Evolutionary conservation across 768 basidiomycete species (phyloP), one percentile per base, ranked within the genome.

Genomic region (Cystobasidium ongulense): DNA sequence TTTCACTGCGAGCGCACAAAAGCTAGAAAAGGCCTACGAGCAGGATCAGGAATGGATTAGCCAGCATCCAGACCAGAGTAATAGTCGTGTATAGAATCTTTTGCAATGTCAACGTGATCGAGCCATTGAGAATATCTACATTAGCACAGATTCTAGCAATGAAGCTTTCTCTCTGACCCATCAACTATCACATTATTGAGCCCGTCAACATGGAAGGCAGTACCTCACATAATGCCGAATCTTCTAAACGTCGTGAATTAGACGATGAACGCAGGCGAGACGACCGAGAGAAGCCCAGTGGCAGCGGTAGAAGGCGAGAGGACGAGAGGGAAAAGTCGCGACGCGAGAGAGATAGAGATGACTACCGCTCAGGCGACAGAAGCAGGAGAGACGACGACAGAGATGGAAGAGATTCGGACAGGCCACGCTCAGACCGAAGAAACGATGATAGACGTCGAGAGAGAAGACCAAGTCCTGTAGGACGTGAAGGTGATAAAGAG

Each of bases 41-140:
- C 68, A 71, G 68, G 68, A 71, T 27, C 23, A 71, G 35, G 68
- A 71, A 59, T 71, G 68, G 68, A 52, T 71, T 23, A 61, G 53
- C 43, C 50, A 71, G 39, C 68, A 71, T 59, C 68, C 68, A 35
- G 68, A 71, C 53, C 68, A 71, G 25, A 53, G 68, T 13, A 41
- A 71, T 35, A 7, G 35, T 36, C 52, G 68, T 54, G 27, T 71
- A 25, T 71, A 71, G 68, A 13, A 52, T 8, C 23, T 64, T 35
- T 8, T 39, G 8, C 17, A 1, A 4, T 35, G 63, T 29, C 11
- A 8, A n/a, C 27, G 13, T 27, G 29, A 59, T 29, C 33, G 57
- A 59, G 33, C 17, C 57, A 27, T 15, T 17, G 29, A 59, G 57
- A 29, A 15, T 10, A 27, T 29, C 25, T 31, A 46, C 43, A 46